A percentile compares a stretch with the other conserved stretches of the same genome.
Evolutionary conservation across 148 eudicot genomes (phyloP).

Genomic region (Drosera capensis): DNA sequence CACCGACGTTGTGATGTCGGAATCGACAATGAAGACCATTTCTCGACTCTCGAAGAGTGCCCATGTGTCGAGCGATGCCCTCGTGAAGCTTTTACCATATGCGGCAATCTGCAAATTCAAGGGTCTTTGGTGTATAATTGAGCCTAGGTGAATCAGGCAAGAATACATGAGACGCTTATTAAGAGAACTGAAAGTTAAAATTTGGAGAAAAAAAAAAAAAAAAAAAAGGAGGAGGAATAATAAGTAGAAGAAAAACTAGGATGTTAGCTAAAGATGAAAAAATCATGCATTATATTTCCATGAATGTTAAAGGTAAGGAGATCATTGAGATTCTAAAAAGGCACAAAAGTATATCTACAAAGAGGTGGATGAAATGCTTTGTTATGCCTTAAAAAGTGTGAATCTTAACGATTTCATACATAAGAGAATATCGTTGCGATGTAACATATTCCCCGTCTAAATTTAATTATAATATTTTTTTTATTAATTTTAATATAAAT

Average conservation of each 20-base stretch:
- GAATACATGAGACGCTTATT: background rate
- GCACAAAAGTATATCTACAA: too few species aligned
- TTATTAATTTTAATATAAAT: too few species aligned
- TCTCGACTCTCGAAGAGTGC: conserved; percentile 45
- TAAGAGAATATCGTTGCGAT: too few species aligned
- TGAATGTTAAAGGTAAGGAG: too few species aligned
- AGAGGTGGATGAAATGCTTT: too few species aligned
- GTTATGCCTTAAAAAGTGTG: too few species aligned
- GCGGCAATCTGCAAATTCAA: conserved; percentile 67
- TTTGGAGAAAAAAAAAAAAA: background rate
- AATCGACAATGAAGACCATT: conserved; percentile 60
- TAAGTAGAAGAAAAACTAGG: too few species aligned
- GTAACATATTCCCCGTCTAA: too few species aligned
- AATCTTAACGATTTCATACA: too few species aligned
- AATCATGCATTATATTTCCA: too few species aligned
- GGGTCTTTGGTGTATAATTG: background rate
- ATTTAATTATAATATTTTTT: too few species aligned
- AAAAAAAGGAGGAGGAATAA: background rate
- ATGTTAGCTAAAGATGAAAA: background rate
- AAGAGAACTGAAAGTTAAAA: background rate
- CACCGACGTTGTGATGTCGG: conserved; percentile 69
- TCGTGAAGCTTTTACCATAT: conserved; percentile 75
- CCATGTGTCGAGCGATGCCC: conserved; percentile 94
- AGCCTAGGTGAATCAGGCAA: background rate
- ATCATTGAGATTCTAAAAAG: too few species aligned